Percentiles rank a stretch among this genome's conserved stretches.
Evolutionary conservation across 1,284 basidiomycete species (phyloP).

Genomic region (Paramarasmius palmivorus): DNA sequence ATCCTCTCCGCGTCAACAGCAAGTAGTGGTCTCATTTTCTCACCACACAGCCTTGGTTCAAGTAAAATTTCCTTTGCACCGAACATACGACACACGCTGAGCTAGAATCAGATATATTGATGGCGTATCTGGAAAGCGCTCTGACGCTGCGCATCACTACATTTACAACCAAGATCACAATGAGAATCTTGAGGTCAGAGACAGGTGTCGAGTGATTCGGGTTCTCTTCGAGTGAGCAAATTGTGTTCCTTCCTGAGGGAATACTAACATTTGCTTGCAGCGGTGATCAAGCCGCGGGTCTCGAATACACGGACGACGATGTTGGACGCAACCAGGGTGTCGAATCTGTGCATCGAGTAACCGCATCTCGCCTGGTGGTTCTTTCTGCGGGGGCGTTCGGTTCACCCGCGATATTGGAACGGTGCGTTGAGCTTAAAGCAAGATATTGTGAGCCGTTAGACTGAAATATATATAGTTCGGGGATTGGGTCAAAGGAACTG

Average conservation of each 20-base stretch:
- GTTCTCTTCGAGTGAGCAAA: conserved; percentile 47
- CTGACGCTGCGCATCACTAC: conserved; percentile 57
- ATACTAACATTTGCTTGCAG: conserved; percentile 28
- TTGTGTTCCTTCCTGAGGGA: background rate
- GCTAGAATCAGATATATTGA: conserved; percentile 46
- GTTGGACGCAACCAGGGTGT: background rate
- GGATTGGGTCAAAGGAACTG: conserved; percentile 43
- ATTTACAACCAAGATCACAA: conserved; percentile 51
- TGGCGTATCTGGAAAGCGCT: conserved; percentile 50
- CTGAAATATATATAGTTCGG: conserved; percentile 30
- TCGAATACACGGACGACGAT: conserved; percentile 50
- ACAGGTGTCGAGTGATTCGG: conserved; percentile 41
- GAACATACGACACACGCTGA: background rate
- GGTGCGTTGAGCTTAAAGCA: conserved; percentile 22
- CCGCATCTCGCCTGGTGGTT: conserved; percentile 45
- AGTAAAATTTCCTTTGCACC: conserved; percentile 9
- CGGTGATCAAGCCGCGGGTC: conserved; percentile 50
- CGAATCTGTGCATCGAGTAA: conserved; percentile 25
- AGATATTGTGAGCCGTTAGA: background rate
- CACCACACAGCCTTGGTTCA: conserved; percentile 17
- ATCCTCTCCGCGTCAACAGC: background rate
- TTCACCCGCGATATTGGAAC: conserved; percentile 54
- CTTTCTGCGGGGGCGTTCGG: conserved; percentile 55
- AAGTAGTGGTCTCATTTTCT: background rate
- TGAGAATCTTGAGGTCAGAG: conserved; percentile 42